Percentiles rank a stretch among this genome's conserved stretches.
Conservation (phyloP, 352 stramenopile species). For the Pythium apleroticum region DNA sequence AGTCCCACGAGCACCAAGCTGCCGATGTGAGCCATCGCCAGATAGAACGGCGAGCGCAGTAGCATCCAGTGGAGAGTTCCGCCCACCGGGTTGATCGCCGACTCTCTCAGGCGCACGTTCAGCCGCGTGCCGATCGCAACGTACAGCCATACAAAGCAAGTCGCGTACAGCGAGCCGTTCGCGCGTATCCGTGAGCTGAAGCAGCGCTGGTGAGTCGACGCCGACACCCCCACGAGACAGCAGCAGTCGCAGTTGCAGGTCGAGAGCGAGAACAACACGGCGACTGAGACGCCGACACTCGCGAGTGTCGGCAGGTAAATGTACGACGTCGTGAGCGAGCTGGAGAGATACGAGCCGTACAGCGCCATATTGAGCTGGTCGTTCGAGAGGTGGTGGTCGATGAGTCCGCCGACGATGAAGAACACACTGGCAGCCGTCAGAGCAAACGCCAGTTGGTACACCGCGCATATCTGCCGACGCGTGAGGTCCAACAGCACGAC, state of each 20-base stretch:
- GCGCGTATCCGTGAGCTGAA: constrained; percentile 50
- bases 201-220: constrained; percentile 45
- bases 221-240: constrained; percentile 43
- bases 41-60: constrained; percentile 62
- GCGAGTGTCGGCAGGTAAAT: constrained; percentile 55
- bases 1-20: constrained; percentile 63
- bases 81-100: constrained; percentile 73
- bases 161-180: constrained; percentile 49
- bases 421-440: constrained; percentile 48
- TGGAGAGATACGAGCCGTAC: constrained; percentile 56
- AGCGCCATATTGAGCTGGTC: constrained; percentile 72
- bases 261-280: constrained; percentile 46
- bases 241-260: constrained; percentile 70
- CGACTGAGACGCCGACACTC: constrained; percentile 38
- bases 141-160: constrained; percentile 47
- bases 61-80: constrained; percentile 77
- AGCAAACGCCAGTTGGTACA: constrained; percentile 73
- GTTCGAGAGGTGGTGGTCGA: constrained; percentile 73
- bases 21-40: constrained; percentile 58
- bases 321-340: constrained; percentile 52
- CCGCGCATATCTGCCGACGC: constrained; percentile 56
- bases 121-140: constrained; percentile 62
- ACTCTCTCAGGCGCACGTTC: constrained; percentile 68
- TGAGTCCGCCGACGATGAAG: constrained; percentile 66
- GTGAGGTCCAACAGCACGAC: constrained; percentile 67